A percentile compares a stretch with the other conserved stretches of the same genome.
These are phyloP conservation scores for Pluteus cervinus DNA, from an alignment of 768 basidiomycete genomes.

Conservation along the genomic window DNA sequence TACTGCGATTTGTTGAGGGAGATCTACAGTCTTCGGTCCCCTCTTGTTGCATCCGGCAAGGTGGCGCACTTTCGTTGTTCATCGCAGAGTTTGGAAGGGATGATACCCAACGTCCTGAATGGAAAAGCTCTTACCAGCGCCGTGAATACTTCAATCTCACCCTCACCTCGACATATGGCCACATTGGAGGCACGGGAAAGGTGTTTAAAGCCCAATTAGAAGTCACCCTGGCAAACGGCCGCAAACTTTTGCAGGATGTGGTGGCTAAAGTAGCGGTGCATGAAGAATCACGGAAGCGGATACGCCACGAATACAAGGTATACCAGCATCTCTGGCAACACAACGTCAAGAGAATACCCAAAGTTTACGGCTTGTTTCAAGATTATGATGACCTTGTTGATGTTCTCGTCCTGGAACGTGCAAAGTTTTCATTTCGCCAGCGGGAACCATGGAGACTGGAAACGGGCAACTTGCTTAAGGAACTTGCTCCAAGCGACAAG, in stretches of 20 bases:
- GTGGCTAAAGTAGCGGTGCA: slow-evolving; percentile 2
- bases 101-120: no score
- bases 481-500: no score
- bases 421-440: not conserved
- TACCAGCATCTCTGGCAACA: not conserved
- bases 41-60: no score
- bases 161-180: not conserved
- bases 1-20: no score
- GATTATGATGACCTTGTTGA: not conserved
- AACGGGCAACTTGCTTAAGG: no score
- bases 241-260: not conserved
- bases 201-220: not conserved
- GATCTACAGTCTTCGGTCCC: no score
- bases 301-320: slow-evolving; percentile 1
- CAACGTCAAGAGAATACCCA: not conserved
- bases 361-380: not conserved
- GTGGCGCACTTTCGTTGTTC: no score
- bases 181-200: not conserved
- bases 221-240: not conserved
- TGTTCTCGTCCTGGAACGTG: slow-evolving; percentile 1
- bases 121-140: no score
- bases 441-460: not conserved
- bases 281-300: not conserved
- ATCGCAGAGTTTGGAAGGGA: no score
- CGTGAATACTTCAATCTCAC: slow-evolving; percentile 1